Conservation (phyloP, 2,329 filamentous ascomycete genomes). For the Pseudogymnoascus sp. region DNA sequence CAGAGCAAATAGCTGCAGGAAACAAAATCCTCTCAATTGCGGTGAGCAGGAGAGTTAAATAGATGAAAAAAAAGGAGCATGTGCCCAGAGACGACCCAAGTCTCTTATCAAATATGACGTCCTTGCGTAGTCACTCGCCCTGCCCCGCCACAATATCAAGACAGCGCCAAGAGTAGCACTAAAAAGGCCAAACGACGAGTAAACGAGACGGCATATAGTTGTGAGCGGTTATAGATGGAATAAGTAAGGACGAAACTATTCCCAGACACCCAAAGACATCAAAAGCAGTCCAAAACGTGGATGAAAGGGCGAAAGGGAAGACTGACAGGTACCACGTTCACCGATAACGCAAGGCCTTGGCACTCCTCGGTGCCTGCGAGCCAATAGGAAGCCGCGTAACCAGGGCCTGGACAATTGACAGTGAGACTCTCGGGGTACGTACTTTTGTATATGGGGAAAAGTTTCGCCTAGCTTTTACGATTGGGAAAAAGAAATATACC, state of each 20-base stretch:
- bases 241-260: neutral
- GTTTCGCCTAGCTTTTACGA: slow-evolving; percentile 8
- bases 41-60: neutral
- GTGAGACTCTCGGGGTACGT: neutral
- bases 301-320: neutral
- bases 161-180: neutral
- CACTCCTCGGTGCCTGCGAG: neutral
- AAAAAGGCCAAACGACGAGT: neutral
- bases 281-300: neutral
- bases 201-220: neutral
- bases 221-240: neutral
- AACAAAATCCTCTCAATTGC: neutral
- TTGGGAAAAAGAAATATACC: slow-evolving; percentile 8
- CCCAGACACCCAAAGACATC: neutral
- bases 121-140: neutral
- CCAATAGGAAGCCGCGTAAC: neutral
- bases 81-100: slow-evolving; percentile 2
- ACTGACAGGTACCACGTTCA: slow-evolving; percentile 2
- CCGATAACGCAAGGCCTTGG: slow-evolving; percentile 6
- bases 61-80: neutral
- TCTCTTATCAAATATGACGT: slow-evolving; percentile 6
- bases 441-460: slow-evolving; percentile 8
- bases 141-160: neutral
- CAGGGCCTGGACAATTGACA: slow-evolving; percentile 7
- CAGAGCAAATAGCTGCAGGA: neutral